Conservation (phyloP, 164 flowering plant species). For the Dillenia turbinata region DNA sequence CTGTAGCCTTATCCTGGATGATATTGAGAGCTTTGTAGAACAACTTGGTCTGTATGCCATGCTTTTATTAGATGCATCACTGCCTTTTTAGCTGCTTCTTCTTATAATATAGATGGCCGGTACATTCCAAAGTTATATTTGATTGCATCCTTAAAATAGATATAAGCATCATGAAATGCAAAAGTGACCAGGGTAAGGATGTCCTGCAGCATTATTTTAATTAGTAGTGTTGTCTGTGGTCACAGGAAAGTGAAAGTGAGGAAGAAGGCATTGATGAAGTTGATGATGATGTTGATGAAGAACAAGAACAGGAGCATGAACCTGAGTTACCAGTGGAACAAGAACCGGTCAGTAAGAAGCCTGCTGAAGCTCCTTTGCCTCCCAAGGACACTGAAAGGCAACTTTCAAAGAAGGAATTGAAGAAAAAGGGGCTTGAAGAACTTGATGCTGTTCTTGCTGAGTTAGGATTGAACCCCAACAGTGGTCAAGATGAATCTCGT, state of each 20-base stretch:
- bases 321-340: slow-evolving; percentile 36
- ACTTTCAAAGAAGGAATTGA: slow-evolving; percentile 89
- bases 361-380: slow-evolving; percentile 33
- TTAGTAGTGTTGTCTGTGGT: not conserved
- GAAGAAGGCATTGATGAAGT: slow-evolving; percentile 69
- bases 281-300: slow-evolving; percentile 73
- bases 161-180: too few species aligned
- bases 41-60: too few species aligned
- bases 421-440: slow-evolving; percentile 83
- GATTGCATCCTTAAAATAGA: too few species aligned
- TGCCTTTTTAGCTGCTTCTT: too few species aligned
- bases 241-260: slow-evolving; percentile 86
- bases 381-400: slow-evolving; percentile 81
- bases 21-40: too few species aligned
- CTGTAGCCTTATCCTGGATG: too few species aligned
- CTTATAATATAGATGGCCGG: too few species aligned
- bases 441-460: slow-evolving; percentile 88
- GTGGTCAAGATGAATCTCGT: slow-evolving; percentile 36
- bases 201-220: too few species aligned
- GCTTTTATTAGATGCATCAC: too few species aligned
- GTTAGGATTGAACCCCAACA: slow-evolving; percentile 44
- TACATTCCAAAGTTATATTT: too few species aligned
- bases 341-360: slow-evolving; percentile 42
- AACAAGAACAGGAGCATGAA: slow-evolving; percentile 54
- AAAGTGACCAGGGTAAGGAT: too few species aligned